phyloP scores from a whole-genome alignment of 2,329 filamentous ascomycete species.

The Zymoseptoria brevis region DNA sequence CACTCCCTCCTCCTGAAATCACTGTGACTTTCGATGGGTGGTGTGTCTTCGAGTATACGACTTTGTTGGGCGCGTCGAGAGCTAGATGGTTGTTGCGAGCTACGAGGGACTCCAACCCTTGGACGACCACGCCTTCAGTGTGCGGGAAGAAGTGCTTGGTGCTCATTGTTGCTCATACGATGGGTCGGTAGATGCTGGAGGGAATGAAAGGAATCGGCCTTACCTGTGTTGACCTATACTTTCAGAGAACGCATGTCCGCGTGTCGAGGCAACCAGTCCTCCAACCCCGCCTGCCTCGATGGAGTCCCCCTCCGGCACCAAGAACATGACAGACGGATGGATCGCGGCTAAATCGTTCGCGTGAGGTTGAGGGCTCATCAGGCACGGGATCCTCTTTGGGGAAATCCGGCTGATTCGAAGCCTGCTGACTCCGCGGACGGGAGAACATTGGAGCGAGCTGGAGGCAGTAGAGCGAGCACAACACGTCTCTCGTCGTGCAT shows the following conservation, averaged over 20 bases:
- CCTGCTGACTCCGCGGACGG: background rate
- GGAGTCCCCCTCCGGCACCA: background rate
- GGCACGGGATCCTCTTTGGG: background rate
- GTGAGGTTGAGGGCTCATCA: background rate
- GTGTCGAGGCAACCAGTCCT: background rate
- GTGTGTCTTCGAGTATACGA: constrained; percentile 42
- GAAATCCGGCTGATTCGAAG: background rate
- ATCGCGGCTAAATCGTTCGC: background rate
- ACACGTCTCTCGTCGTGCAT: too few species aligned
- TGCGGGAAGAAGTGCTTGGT: constrained; percentile 48
- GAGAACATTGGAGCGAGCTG: too few species aligned
- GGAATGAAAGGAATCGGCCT: background rate
- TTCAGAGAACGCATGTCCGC: background rate
- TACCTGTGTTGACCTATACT: background rate
- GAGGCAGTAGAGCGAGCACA: too few species aligned
- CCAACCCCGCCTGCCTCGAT: background rate
- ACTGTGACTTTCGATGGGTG: constrained; percentile 37
- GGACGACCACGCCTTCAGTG: constrained; percentile 44
- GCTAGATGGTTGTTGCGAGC: constrained; percentile 37
- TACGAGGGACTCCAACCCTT: constrained; percentile 41
- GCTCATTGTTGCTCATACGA: constrained; percentile 36
- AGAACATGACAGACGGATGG: background rate
- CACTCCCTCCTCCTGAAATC: constrained; percentile 41
- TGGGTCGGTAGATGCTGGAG: background rate
- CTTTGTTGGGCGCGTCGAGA: constrained; percentile 41